These are phyloP conservation scores for Sugiyamaella americana DNA, from an alignment of 805 yeast species.

Conservation along the genomic window DNA sequence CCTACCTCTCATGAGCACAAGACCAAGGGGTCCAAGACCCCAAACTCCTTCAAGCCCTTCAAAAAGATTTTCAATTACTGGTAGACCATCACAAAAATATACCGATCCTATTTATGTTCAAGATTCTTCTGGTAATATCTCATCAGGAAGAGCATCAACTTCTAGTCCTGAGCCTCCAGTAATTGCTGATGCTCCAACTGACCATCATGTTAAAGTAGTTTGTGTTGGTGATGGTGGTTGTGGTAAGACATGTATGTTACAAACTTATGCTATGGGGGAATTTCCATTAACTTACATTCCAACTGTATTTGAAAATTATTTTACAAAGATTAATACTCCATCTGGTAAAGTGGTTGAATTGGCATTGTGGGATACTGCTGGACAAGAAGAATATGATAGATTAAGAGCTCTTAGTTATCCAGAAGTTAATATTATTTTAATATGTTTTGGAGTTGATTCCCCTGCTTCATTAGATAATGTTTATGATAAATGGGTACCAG, in stretches of 20 bases:
- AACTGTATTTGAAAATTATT: constrained; percentile 75
- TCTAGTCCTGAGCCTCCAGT: constrained; percentile 4
- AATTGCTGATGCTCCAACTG: constrained; percentile 15
- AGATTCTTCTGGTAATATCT: constrained; percentile 2
- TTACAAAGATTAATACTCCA: constrained; percentile 47
- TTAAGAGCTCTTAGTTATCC: constrained; percentile 74
- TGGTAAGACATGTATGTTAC: constrained; percentile 77
- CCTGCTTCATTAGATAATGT: constrained; percentile 63
- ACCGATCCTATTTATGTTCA: not conserved
- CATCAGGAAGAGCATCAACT: constrained; percentile 2
- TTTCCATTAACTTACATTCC: constrained; percentile 75
- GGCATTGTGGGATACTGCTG: constrained; percentile 82
- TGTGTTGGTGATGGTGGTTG: constrained; percentile 89
- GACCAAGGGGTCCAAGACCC: not conserved
- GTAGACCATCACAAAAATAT: not conserved
- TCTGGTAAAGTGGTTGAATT: constrained; percentile 53
- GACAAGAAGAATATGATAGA: constrained; percentile 39
- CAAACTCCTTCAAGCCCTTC: not conserved
- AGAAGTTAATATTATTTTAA: constrained; percentile 65
- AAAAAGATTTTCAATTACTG: not conserved
- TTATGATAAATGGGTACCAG: constrained; percentile 82
- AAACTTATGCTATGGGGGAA: constrained; percentile 58
- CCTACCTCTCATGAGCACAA: no score
- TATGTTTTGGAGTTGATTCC: constrained; percentile 69
- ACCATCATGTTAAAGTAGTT: constrained; percentile 51